Conservation (phyloP, 306 rosid genomes). For the Cicer yamashitae region DNA sequence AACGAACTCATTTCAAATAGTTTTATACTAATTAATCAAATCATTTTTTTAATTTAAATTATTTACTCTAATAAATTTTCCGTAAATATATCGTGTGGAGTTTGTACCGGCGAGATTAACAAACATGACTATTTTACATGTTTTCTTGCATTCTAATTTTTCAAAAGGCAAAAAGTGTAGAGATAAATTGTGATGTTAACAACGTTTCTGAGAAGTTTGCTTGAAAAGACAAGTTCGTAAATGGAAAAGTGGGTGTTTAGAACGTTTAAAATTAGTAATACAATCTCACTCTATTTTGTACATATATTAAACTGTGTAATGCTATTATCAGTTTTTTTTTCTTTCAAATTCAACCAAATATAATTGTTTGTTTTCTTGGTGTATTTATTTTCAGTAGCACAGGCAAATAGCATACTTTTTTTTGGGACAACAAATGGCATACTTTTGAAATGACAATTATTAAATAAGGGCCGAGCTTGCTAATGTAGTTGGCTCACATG, state of each 20-base stretch:
- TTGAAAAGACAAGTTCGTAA: background rate
- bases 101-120: background rate
- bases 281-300: background rate
- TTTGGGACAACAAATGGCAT: background rate
- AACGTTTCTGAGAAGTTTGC: constrained; percentile 14
- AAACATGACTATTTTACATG: constrained; percentile 1
- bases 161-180: background rate
- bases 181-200: background rate
- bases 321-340: background rate
- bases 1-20: constrained; percentile 8
- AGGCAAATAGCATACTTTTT: background rate
- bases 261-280: background rate
- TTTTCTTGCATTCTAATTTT: constrained; percentile 5
- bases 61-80: background rate
- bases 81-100: background rate
- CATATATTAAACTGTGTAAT: background rate
- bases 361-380: background rate
- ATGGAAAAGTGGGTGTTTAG: background rate
- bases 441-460: background rate
- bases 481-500: background rate
- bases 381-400: background rate
- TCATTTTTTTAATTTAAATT: constrained; percentile 11
- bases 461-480: background rate
- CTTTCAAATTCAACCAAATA: background rate
- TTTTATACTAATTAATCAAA: constrained; percentile 13